Base-by-base conservation (phyloP, 257 asterid genomes). In the Petrea volubilis region DNA sequence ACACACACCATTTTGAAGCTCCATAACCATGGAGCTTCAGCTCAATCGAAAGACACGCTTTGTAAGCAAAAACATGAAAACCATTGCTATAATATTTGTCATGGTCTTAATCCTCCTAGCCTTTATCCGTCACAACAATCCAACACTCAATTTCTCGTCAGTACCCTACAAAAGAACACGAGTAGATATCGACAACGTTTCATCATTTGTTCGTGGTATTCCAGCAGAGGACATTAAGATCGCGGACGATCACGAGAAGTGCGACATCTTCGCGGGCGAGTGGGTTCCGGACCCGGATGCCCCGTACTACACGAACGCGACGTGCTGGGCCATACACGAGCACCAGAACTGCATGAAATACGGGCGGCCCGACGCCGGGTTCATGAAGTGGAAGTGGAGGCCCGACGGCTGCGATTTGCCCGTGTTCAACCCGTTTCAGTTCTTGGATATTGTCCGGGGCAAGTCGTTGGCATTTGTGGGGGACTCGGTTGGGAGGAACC, bases 401-500 rank as follows among this genome's bases (percentile, higher is more conserved):
- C 84, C 80, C 47, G 77, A 83, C 66, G 85, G 78, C 1, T 90
- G 95, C 68, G 89, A 85, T 7, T 52, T 90, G 60, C 86, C 81
- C 29, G 52, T 75, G 4, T 83, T 90, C n/a, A 68, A 90, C 67
- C 91, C 93, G 20, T 52, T 55, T 27, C 82, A 44, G 81, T 90
- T 90, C 70, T 62, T 90, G 80, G 89, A 88, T 41, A 74, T 85
- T 5, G 83, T 88, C 4, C 52, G 96, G 60, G 88, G 60, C 2
- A 90, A 83, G 67, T 65, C 88, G 0, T 13, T 90, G 90, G 93
- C 96, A 5, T 87, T 90, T 29, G 88, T 90, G 11, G 97, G 97
- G 5, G 97, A 90, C 70, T 88, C 96, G 0, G 81, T 90, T 0
- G 95, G 85, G 21, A 77, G 95, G 75, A 90, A 87, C 53, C 96